These are phyloP conservation scores for Pulveroboletus sp. DNA, from an alignment of 768 basidiomycete genomes.

Conservation along the genomic window DNA sequence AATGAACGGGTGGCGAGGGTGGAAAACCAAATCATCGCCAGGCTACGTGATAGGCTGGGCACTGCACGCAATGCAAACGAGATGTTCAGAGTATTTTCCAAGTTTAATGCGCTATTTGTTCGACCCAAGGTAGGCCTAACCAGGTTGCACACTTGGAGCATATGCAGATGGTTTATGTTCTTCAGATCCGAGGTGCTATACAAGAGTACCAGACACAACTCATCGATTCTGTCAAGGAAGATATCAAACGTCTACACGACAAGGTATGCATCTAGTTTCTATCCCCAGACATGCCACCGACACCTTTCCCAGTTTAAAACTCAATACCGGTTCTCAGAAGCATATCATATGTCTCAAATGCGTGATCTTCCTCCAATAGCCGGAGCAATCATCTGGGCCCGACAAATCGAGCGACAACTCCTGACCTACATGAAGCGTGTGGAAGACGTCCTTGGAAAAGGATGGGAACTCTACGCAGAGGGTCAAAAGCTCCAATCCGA, in stretches of 20 bases:
- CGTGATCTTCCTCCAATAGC: constrained; percentile 98
- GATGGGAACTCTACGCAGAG: constrained; percentile 99
- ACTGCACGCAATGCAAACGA: constrained; percentile 97
- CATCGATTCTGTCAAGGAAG: constrained; percentile 98
- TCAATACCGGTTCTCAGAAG: constrained; percentile 92
- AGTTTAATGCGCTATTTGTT: constrained; percentile 96
- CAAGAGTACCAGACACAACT: constrained; percentile 99
- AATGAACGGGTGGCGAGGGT: constrained; percentile 97
- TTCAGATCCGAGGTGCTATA: constrained; percentile 92
- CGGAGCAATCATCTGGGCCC: constrained; percentile 97
- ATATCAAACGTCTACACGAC: constrained; percentile 92
- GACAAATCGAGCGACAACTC: constrained; percentile 97
- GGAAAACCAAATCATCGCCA: constrained; percentile 97
- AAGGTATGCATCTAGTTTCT: constrained; percentile 49
- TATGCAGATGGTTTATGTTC: not conserved
- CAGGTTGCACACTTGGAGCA: not conserved
- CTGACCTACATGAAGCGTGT: constrained; percentile 98
- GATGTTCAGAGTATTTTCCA: constrained; percentile 99
- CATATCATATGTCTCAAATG: constrained; percentile 98
- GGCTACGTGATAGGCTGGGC: constrained; percentile 86
- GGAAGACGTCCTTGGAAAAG: constrained; percentile 96
- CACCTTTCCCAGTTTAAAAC: constrained; percentile 73
- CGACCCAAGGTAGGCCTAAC: constrained; percentile 73
- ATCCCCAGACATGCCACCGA: not conserved
- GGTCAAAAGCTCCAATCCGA: constrained; percentile 96